phyloP scores from a whole-genome alignment of 768 basidiomycete species.

The Chalciporus pseudorubinellus region DNA sequence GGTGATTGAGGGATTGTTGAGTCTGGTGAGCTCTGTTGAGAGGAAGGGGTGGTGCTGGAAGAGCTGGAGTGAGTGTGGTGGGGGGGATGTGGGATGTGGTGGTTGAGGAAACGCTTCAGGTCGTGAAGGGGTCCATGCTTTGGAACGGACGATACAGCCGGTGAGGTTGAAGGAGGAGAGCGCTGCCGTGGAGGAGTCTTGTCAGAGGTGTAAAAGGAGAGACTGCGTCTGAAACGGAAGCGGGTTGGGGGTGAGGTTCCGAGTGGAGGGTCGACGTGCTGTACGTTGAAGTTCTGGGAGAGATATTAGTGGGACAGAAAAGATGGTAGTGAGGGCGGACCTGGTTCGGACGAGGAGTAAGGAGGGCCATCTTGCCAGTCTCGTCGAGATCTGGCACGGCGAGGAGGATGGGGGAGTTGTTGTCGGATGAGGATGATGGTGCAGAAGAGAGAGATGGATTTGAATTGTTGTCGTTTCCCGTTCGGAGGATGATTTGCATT shows the following conservation, averaged over 20 bases:
- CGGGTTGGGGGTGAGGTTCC: conserved; percentile 16
- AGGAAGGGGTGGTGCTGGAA: conserved; percentile 25
- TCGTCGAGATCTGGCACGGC: conserved; percentile 5
- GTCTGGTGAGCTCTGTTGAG: conserved; percentile 25
- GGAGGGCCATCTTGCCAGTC: conserved; percentile 3
- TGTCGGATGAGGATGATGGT: background rate
- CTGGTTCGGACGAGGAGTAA: background rate
- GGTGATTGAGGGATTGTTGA: conserved; percentile 27
- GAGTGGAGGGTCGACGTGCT: background rate
- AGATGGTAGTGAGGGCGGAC: background rate
- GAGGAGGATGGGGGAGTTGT: background rate
- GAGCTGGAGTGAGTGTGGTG: conserved; percentile 25
- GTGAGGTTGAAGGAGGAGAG: conserved; percentile 8
- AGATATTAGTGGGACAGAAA: background rate
- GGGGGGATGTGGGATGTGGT: conserved; percentile 71
- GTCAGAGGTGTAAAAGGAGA: conserved; percentile 28
- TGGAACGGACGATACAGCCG: conserved; percentile 12
- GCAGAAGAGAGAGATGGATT: background rate
- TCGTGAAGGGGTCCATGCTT: conserved; percentile 81
- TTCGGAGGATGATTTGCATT: conserved; percentile 30
- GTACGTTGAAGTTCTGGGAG: background rate
- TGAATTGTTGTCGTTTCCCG: too few relatives aligned
- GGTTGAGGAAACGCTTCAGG: conserved; percentile 92
- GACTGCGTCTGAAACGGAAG: conserved; percentile 27
- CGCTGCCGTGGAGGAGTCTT: conserved; percentile 14